Evolutionary conservation across 2,329 filamentous ascomycete species (phyloP), one percentile per base, ranked within the genome.

Genomic region (Botrytis porri): DNA sequence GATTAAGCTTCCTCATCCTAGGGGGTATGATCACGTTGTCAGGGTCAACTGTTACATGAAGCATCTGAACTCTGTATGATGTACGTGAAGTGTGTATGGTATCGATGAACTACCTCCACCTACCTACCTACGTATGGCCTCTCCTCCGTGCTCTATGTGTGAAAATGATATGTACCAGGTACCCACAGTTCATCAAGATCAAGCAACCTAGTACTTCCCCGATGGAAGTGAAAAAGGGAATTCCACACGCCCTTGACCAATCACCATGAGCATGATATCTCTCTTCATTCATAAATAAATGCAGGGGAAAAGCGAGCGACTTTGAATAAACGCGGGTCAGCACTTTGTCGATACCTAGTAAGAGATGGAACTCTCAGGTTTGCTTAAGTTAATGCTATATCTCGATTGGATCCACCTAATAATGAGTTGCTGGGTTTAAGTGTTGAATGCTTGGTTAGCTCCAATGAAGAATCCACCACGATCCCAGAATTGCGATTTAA

Each of bases 281-380:
- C 18, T 32, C 37, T 43, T 4, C 4, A 43, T 41, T 29, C 51
- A 57, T 57, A 63, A 39, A 57, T 57, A 63, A 39, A 64, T 32
- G 41, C 61, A 64, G n/a, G 69, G 69, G 69, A 25, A 51, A 22
- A n/a, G 51, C 60, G 32, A 32, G 20, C n/a, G 32, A 54, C 60
- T 41, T 41, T 64, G 54, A 71, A 64, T 65, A 71, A 71, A 71
- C 60, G 69, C 69, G 60, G 60, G 60, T 65, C 60, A 70, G 35
- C 6, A 22, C 35, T 22, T 20, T 4, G 18, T 29, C 7, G n/a
- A 16, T 18, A 57, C 51, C 51, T 32, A 8, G 51, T 29, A 18
- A 29, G 18, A 9, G n/a, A 57, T 57, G 51, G 51, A 57, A 29
- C 51, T 57, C n/a, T 57, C n/a, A 57, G 51, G 48, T 54, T 54